Evolutionary conservation across 805 yeast genomes (phyloP), one percentile per base, ranked within the genome.

Genomic region (Lachancea waltii): DNA sequence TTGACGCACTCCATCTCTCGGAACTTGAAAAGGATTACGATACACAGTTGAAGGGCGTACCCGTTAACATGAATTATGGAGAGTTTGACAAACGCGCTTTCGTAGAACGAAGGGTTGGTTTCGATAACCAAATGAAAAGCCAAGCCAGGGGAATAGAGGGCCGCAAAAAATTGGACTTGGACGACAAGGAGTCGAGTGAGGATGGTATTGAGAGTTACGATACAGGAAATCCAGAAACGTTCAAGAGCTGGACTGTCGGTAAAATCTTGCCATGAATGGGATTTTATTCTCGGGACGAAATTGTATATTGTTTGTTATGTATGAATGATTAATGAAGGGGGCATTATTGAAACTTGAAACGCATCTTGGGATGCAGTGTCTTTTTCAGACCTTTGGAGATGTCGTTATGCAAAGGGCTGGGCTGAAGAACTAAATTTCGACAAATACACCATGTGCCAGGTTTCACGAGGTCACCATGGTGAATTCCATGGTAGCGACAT

Each of bases 171-270:
- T 7, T 28, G 17, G 21, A 19, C 14, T 20, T 18, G 14, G 21
- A 15, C n/a, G 25, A 22, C 16, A 21, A 30, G 3, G 35, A 35
- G 7, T 7, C 16, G 15, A 9, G 14, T 11, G 40, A 38, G 31
- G 31, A 30, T 6, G 34, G 16, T 7, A 17, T 35, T n/a, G 42
- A 38, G 16, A 32, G 31, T 10, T 25, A 26, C 20, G 40, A 43
- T 4, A 37, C 45, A 6, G 45, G 46, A 13, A 46, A 41, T 15
- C 35, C 45, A 7, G 49, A 53, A 34, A 53, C 55, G 35, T 44
- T 53, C n/a, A 56, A 48, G 27, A 53, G 56, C 32, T 58, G 62
- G 63, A 42, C 55, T 7, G 49, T 49, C 11, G 45, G 36, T 19
- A 45, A 40, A 24, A 34, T 48, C 14, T 28, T 42, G 30, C 43